Conservation (phyloP, 106 monocot genomes). For the Gastrodia elata region DNA sequence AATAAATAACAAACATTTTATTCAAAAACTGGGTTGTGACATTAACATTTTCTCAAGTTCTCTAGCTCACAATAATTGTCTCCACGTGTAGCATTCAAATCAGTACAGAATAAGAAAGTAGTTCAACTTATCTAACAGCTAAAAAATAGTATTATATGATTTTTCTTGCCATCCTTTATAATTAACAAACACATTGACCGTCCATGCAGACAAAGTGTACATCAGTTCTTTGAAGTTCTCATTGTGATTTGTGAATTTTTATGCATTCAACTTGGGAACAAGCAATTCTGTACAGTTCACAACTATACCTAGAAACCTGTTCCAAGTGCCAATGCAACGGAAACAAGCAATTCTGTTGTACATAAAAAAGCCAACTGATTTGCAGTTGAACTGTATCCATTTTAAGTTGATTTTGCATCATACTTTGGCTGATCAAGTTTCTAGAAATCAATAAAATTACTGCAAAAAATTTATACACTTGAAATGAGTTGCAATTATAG, state of each 20-base stretch:
- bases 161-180: not conserved
- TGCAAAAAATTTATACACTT: not conserved
- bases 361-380: not conserved
- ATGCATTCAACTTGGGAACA: not conserved
- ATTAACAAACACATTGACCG: not conserved
- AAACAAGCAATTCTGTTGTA: not conserved
- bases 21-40: too few relatives aligned
- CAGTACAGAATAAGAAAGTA: not conserved
- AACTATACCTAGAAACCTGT: not conserved
- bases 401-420: not conserved
- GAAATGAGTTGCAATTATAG: not conserved
- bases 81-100: not conserved
- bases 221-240: too few relatives aligned
- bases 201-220: not conserved
- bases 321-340: not conserved
- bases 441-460: not conserved
- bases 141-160: not conserved
- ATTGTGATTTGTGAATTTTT: not conserved
- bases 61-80: too few relatives aligned
- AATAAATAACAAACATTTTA: not conserved
- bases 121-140: not conserved
- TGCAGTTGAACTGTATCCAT: not conserved
- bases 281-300: not conserved
- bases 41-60: too few relatives aligned
- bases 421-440: not conserved